Conservation (phyloP, 2,329 filamentous ascomycete species). For the Aspergillus versicolor region DNA sequence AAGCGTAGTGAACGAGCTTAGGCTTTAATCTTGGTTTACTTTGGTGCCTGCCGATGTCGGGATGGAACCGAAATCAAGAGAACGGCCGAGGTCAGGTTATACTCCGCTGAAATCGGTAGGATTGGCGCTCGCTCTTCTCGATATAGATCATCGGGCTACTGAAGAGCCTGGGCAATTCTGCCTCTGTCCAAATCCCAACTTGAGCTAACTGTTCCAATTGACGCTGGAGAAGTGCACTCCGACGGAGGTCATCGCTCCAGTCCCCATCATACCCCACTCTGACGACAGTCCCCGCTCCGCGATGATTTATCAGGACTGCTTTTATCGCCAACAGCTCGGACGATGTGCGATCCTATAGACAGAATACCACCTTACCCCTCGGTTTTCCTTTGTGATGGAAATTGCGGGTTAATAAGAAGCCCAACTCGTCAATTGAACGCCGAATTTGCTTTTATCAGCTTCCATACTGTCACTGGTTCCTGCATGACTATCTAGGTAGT, state of each 20-base stretch:
- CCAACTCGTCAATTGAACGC: not conserved
- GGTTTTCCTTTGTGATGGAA: not conserved
- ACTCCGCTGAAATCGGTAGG: not conserved
- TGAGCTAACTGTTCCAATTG: not conserved
- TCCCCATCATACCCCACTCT: conserved; percentile 23
- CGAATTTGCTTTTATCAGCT: not conserved
- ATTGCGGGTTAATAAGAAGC: not conserved
- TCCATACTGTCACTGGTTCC: not conserved
- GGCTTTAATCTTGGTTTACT: not conserved
- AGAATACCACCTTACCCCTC: not conserved
- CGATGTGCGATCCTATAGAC: not conserved
- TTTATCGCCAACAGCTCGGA: conserved; percentile 3
- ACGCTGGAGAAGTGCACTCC: not conserved
- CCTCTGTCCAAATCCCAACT: not conserved
- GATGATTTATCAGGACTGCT: conserved; percentile 21
- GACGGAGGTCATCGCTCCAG: conserved; percentile 13
- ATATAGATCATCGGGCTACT: not conserved
- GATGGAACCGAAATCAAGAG: not conserved
- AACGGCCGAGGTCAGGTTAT: not conserved
- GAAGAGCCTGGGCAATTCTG: not conserved
- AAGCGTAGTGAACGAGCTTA: not conserved
- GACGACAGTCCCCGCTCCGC: conserved; percentile 23
- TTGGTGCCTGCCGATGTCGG: not conserved
- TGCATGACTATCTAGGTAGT: not conserved
- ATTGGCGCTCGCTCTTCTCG: not conserved